Percentiles rank a stretch among this genome's conserved stretches.
Evolutionary conservation across 306 rosid genomes (phyloP).

Genomic region (Acacia confusa): DNA sequence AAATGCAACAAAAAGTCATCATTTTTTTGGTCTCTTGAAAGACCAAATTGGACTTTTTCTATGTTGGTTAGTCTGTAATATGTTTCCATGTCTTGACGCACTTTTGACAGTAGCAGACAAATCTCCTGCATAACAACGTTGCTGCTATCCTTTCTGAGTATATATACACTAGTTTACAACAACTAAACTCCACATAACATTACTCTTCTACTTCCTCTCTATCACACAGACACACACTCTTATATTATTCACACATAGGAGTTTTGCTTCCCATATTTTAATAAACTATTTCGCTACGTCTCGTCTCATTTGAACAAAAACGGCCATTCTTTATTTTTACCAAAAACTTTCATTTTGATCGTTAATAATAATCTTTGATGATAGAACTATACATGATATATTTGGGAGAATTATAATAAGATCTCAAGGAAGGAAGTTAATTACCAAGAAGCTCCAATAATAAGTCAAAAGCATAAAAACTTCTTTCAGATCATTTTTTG

Average conservation of each 20-base stretch:
- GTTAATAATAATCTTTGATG: background rate
- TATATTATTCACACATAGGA: background rate
- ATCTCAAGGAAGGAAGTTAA: too few species aligned
- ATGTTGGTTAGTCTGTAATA: slow-evolving; percentile 22
- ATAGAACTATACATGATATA: too few species aligned
- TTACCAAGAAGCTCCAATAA: too few species aligned
- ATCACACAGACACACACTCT: background rate
- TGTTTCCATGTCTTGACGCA: slow-evolving; percentile 24
- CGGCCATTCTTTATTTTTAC: background rate
- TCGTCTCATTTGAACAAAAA: background rate
- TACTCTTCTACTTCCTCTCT: background rate
- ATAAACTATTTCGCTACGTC: background rate
- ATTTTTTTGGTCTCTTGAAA: slow-evolving; percentile 15
- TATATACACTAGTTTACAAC: slow-evolving; percentile 31
- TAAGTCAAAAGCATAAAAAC: too few species aligned
- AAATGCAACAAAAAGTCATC: background rate
- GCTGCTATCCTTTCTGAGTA: slow-evolving; percentile 25
- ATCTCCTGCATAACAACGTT: background rate
- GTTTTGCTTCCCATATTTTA: background rate
- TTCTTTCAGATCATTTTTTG: too few species aligned
- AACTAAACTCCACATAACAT: slow-evolving; percentile 41
- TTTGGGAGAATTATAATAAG: too few species aligned
- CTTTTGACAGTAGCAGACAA: slow-evolving; percentile 37
- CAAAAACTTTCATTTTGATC: background rate
- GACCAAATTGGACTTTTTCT: slow-evolving; percentile 42